Conservation (phyloP, 2,329 filamentous ascomycete species). For the Cordyceps fumosorosea region DNA sequence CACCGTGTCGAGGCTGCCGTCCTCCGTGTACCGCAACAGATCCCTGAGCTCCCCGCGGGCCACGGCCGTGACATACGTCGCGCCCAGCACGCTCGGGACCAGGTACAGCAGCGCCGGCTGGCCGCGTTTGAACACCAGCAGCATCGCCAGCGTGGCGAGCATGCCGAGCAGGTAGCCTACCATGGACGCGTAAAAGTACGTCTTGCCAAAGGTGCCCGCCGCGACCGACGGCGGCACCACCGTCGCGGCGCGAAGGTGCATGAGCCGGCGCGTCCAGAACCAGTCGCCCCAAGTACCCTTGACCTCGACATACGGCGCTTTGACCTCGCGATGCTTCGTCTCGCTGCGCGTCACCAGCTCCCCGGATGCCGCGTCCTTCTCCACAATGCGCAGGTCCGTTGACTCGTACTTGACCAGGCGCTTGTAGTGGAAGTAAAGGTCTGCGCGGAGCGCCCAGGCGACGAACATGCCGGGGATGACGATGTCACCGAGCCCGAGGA, state of each 20-base stretch:
- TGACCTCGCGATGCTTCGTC: conserved; percentile 40
- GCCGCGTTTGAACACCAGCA: conserved; percentile 71
- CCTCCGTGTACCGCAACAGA: conserved; percentile 81
- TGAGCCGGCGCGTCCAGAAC: conserved; percentile 58
- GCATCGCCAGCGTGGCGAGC: conserved; percentile 66
- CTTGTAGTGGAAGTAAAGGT: conserved; percentile 78
- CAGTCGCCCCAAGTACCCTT: conserved; percentile 75
- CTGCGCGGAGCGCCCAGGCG: conserved; percentile 81
- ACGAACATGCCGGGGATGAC: conserved; percentile 89
- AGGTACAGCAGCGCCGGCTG: conserved; percentile 91
- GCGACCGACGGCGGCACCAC: conserved; percentile 26
- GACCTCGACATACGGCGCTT: conserved; percentile 48
- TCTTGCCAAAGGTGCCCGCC: conserved; percentile 62
- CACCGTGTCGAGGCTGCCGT: conserved; percentile 48
- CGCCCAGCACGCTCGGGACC: conserved; percentile 73
- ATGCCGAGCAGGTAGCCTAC: conserved; percentile 74
- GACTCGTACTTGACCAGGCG: conserved; percentile 49
- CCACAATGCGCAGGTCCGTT: conserved; percentile 27
- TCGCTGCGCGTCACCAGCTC: conserved; percentile 30
- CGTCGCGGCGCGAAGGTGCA: conserved; percentile 21
- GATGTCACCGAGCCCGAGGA: conserved; percentile 92
- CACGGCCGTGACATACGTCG: conserved; percentile 68
- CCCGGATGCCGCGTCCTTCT: conserved; percentile 27
- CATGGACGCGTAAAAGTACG: conserved; percentile 76
- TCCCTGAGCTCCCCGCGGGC: conserved; percentile 62